These are phyloP conservation scores for Cutaneotrichosporon daszewskae DNA, from an alignment of 1,284 basidiomycete genomes.

Conservation along the genomic window DNA sequence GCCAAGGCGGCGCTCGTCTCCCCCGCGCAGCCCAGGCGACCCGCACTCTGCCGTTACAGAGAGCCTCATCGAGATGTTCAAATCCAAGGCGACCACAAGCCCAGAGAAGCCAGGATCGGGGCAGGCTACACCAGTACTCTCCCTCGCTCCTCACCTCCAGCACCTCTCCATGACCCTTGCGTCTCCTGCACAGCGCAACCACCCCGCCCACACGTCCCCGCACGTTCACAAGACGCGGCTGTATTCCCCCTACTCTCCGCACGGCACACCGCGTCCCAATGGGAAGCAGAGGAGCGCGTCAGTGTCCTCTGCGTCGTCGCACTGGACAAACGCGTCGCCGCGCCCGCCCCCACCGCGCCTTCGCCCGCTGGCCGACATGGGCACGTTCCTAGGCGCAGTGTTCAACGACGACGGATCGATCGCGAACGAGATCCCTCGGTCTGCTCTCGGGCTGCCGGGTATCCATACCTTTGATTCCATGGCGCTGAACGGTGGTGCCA, in stretches of 20 bases:
- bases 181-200: conserved; percentile 36
- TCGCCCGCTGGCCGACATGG: conserved; percentile 38
- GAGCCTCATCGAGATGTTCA: conserved; percentile 32
- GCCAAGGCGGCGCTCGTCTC: conserved; percentile 34
- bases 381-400: conserved; percentile 34
- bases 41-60: conserved; percentile 18
- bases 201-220: conserved; percentile 40
- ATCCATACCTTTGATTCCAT: conserved; percentile 36
- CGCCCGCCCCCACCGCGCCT: conserved; percentile 16
- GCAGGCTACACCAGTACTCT: not conserved
- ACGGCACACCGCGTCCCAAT: conserved; percentile 24
- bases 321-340: conserved; percentile 5
- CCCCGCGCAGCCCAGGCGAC: conserved; percentile 1
- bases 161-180: conserved; percentile 17
- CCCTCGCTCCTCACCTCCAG: conserved; percentile 4
- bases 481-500: conserved; percentile 31
- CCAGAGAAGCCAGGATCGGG: too few relatives aligned
- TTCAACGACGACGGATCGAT: conserved; percentile 38
- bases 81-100: conserved; percentile 24
- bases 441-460: conserved; percentile 38
- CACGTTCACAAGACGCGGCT: conserved; percentile 46
- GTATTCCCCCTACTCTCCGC: conserved; percentile 45
- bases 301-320: conserved; percentile 8
- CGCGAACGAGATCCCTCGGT: conserved; percentile 32
- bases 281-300: conserved; percentile 17